Evolutionary conservation across 495 filamentous ascomycete species (phyloP), one percentile per base, ranked within the genome.

Genomic region (Podospora australis): DNA sequence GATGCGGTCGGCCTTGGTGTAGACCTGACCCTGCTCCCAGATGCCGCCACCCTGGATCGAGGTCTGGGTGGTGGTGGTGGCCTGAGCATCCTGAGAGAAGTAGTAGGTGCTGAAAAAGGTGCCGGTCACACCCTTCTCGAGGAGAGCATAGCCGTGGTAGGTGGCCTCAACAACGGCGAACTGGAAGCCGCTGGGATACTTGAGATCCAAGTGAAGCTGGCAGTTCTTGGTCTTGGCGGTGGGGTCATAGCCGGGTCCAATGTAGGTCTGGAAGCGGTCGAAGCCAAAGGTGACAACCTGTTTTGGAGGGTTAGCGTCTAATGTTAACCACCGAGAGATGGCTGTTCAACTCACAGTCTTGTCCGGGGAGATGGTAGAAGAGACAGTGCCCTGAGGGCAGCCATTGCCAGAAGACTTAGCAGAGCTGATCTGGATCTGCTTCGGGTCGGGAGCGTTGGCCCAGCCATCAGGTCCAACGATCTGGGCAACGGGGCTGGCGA

Each of bases 321-420:
- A 6, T 42, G 22, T 19, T 2, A n/a, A n/a, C n/a, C n/a, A n/a
- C n/a, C n/a, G n/a, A n/a, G n/a, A n/a, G n/a, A n/a, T n/a, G n/a
- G n/a, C n/a, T n/a, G n/a, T n/a, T n/a, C n/a, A 26, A 4, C 68
- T 66, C 41, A 71, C 73, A 36, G 71, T 73, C 62, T 67, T 67
- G 58, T 80, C 75, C 13, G 64, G 54, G 19, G 75, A 74, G 58
- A 80, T 64, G 54, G 66, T 66, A 41, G 66, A 72, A 28, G 69
- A 65, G 22, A 79, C 68, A 44, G 69, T 65, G 35, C 70, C 68
- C 58, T 78, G 74, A 19, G 72, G 73, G 59, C 78, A 81, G 21
- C 77, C 77, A 56, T 71, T 79, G 44, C 78, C 78, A 42, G 73
- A 83, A 42, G 79, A 82, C 13, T 75, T 79, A 30, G 74, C 78